Base-by-base conservation (phyloP, 768 basidiomycete genomes). In the Tulasnella sp. region DNA sequence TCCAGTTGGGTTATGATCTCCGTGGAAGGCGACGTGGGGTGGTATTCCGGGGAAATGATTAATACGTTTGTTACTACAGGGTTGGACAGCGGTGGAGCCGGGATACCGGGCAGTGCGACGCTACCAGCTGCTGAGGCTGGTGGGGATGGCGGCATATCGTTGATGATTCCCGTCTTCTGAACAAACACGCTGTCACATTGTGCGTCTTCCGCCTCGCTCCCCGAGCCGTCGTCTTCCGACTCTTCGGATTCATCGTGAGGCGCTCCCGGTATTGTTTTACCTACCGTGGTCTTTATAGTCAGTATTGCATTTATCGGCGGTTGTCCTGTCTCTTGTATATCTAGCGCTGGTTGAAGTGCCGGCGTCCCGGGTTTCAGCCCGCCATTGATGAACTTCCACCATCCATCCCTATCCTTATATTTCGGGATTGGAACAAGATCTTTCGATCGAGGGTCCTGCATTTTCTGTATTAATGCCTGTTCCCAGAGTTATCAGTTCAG, bases 381-480 rank as follows among this genome's bases (percentile, higher is more conserved):
- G 32, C 59, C 59, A 30, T 60, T 60, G 34, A 63, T 61, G 41
- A 63, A 61, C 17, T 44, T 61, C 48, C 61, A 56, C 62, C 62
- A 63, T 10, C 60, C 61, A 48, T 61, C 60, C 23, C 60, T 29
- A 54, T 63, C 62, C 34, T 63, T 63, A 21, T 34, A 13, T 27
- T 34, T 23, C 8, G 62, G 62, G 2, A 58, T 23, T 8, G 38
- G 24, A 19, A 51, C 29, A 17, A 32, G 9, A 43, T 27, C 19
- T 41, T 26, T 24, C 19, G 60, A 24, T 27, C 60, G 42, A 44
- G 56, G 29, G 15, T 24, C 21, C 41, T 13, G 13, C 41, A 26
- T 32, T 26, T 53, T 52, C 15, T 38, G 5, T 7, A 38, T 38
- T 15, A 38, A 38, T 7, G 34, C 34, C 34, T 38, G 15, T 38